Conservation (phyloP, 2,329 filamentous ascomycete genomes). For the Pseudopithomyces maydicus region DNA sequence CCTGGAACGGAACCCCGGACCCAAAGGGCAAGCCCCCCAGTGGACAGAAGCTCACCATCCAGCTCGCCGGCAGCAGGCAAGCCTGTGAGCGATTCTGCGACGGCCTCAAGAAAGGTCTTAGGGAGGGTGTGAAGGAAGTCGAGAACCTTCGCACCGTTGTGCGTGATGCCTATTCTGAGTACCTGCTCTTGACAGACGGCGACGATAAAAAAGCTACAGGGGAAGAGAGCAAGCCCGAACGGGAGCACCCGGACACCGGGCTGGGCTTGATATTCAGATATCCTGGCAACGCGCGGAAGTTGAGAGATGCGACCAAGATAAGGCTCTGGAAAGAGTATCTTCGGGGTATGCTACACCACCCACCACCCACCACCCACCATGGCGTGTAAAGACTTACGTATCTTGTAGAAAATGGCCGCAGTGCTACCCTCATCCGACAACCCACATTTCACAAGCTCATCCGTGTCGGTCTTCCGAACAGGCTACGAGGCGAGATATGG, state of each 20-base stretch:
- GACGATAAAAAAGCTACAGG: slow-evolving; percentile 40
- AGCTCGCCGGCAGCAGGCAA: slow-evolving; percentile 85
- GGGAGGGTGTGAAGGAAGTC: slow-evolving; percentile 86
- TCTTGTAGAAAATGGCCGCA: slow-evolving; percentile 80
- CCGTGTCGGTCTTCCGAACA: slow-evolving; percentile 90
- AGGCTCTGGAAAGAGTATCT: slow-evolving; percentile 96
- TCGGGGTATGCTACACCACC: slow-evolving; percentile 53
- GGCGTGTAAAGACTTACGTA: slow-evolving; percentile 18
- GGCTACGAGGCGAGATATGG: slow-evolving; percentile 93
- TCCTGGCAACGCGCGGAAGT: slow-evolving; percentile 90
- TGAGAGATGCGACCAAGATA: slow-evolving; percentile 96
- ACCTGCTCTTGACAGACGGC: slow-evolving; percentile 59
- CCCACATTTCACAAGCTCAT: slow-evolving; percentile 98
- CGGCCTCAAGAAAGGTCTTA: slow-evolving; percentile 85
- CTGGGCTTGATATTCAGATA: slow-evolving; percentile 93
- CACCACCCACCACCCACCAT: slow-evolving; percentile 18
- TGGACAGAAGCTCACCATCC: slow-evolving; percentile 85
- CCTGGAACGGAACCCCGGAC: slow-evolving; percentile 74
- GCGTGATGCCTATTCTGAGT: slow-evolving; percentile 80
- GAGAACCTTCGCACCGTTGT: slow-evolving; percentile 82
- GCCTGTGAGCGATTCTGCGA: slow-evolving; percentile 96
- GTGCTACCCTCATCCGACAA: slow-evolving; percentile 88
- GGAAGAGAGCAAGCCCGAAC: slow-evolving; percentile 50
- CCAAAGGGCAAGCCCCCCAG: slow-evolving; percentile 54
- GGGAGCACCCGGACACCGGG: slow-evolving; percentile 82